phyloP scores from a whole-genome alignment of 2,329 filamentous ascomycete species.

The Talaromyces albobiverticillius region DNA sequence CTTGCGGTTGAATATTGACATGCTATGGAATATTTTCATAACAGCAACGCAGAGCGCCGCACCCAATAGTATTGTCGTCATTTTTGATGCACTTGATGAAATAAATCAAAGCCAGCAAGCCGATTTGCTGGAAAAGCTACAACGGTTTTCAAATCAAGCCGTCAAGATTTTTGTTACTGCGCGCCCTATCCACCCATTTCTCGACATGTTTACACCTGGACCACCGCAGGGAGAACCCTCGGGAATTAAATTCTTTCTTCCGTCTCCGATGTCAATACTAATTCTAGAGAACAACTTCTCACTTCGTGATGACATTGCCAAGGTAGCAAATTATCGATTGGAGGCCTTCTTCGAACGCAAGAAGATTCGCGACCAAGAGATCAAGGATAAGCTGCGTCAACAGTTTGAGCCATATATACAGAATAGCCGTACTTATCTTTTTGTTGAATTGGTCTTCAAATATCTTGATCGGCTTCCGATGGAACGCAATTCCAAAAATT shows the following conservation, averaged over 20 bases:
- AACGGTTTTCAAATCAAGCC: background rate
- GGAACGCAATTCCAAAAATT: background rate
- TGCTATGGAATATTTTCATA: background rate
- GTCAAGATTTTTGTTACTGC: background rate
- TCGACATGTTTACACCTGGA: background rate
- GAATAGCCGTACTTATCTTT: background rate
- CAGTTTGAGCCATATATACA: background rate
- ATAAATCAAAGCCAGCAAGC: background rate
- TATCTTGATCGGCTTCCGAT: background rate
- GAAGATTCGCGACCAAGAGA: background rate
- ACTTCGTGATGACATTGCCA: background rate
- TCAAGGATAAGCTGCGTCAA: background rate
- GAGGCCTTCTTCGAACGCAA: background rate
- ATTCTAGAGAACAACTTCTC: background rate
- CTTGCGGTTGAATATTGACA: background rate
- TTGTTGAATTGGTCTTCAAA: background rate
- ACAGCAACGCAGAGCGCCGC: background rate
- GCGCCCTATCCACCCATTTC: background rate
- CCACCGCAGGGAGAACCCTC: background rate
- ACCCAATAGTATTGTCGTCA: background rate
- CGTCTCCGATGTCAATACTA: too few species aligned
- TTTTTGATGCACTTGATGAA: background rate
- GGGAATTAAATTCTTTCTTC: too few species aligned
- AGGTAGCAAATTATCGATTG: background rate
- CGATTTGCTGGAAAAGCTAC: background rate